Conservation (phyloP, 306 rosid species). For the Spatholobus suberectus region DNA sequence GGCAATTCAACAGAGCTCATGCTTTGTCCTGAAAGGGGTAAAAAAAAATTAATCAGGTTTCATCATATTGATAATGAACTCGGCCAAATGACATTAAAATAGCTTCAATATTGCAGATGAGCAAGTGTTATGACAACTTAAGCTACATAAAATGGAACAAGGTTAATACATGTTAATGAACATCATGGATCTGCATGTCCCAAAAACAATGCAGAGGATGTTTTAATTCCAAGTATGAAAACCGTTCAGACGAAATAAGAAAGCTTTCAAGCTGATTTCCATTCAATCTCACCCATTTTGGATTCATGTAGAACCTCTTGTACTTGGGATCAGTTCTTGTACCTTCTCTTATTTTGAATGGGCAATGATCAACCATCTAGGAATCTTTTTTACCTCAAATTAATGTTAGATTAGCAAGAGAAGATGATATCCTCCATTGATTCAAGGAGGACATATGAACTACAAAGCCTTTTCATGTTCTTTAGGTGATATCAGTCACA, state of each 20-base stretch:
- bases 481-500: not conserved
- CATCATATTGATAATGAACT: not conserved
- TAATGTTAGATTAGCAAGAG: too few species aligned
- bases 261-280: too few species aligned
- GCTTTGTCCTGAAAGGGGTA: conserved; percentile 49
- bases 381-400: too few species aligned
- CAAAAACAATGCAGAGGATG: not conserved
- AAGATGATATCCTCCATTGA: not conserved
- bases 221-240: not conserved
- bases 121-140: not conserved
- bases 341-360: not conserved
- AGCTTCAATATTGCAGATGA: not conserved
- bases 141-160: not conserved
- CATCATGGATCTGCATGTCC: not conserved
- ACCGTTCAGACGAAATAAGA: too few species aligned
- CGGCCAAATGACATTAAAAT: not conserved
- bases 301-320: not conserved
- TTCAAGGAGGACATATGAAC: not conserved
- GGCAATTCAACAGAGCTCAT: conserved; percentile 56
- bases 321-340: not conserved
- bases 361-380: not conserved
- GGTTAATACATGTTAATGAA: not conserved
- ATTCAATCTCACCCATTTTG: not conserved
- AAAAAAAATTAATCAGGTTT: not conserved
- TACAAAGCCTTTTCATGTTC: not conserved